phyloP scores from a whole-genome alignment of 1,284 basidiomycete species.

The Ustilago bromivora region DNA sequence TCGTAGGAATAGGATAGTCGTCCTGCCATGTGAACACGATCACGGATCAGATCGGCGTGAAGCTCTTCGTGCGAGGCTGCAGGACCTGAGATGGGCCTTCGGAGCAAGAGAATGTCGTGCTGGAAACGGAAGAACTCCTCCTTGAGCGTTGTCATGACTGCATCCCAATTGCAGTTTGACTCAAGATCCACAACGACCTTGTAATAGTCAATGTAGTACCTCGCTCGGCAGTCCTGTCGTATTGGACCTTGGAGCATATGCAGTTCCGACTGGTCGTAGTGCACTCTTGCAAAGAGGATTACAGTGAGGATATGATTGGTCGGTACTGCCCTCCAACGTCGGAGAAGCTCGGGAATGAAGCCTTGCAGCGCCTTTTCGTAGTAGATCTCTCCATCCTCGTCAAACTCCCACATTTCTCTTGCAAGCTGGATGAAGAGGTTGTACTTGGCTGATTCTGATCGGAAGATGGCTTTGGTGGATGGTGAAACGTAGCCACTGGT shows the following conservation, averaged over 20 bases:
- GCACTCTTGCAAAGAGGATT: slow-evolving; percentile 92
- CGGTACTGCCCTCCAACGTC: slow-evolving; percentile 74
- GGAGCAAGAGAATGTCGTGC: slow-evolving; percentile 66
- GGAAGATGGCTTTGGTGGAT: slow-evolving; percentile 87
- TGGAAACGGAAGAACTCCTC: slow-evolving; percentile 73
- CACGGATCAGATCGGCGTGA: slow-evolving; percentile 56
- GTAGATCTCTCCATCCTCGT: slow-evolving; percentile 85
- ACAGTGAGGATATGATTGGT: slow-evolving; percentile 95
- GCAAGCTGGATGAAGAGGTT: slow-evolving; percentile 92
- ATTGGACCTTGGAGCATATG: slow-evolving; percentile 71
- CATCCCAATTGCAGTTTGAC: slow-evolving; percentile 85
- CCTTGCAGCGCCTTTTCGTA: slow-evolving; percentile 93
- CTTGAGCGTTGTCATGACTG: slow-evolving; percentile 86
- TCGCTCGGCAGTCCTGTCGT: slow-evolving; percentile 80
- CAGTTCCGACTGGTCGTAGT: slow-evolving; percentile 78
- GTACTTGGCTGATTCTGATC: slow-evolving; percentile 84
- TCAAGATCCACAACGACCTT: slow-evolving; percentile 89
- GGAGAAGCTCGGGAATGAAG: slow-evolving; percentile 68
- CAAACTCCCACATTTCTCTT: slow-evolving; percentile 95
- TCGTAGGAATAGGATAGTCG: slow-evolving; percentile 88
- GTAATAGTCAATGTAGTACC: slow-evolving; percentile 91
- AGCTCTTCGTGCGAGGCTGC: slow-evolving; percentile 56
- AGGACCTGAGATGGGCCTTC: slow-evolving; percentile 55
- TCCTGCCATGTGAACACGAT: slow-evolving; percentile 72
- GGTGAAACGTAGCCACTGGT: slow-evolving; percentile 84